Base-by-base conservation (phyloP, 2,329 filamentous ascomycete species). In the Neocucurbitaria cava region DNA sequence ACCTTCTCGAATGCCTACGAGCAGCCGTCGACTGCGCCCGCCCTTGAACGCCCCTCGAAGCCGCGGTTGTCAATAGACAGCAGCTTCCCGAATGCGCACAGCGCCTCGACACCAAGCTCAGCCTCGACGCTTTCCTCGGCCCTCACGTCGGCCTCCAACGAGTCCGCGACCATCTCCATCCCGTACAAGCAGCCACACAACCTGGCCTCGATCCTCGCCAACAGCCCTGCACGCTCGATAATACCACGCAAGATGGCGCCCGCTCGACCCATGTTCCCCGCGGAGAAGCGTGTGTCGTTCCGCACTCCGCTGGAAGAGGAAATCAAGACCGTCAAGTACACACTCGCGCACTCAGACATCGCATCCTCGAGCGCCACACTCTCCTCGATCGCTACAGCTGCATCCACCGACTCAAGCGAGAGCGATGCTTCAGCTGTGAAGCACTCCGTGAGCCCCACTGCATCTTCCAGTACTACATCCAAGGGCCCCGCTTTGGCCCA, bases 1-100 rank as follows among this genome's bases (percentile, higher is more conserved):
- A 88, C 85, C 46, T 86, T 86, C 67, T 81, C 77, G 63, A 88
- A 88, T 73, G 81, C 83, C 46, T 86, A 85, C 62, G 80, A 84
- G 49, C 73, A 77, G 48, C 71, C 76, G 18, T 66, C 72, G 13
- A 54, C 70, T 38, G 52, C 62, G 30, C 53, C 68, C 36, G 48
- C 67, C 41, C 47, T 28, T 49, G 70, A 58, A 59, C 65, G 65
- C 48, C 69, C 69, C 28, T 49, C 59, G n/a, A 64, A 69, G 47
- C 69, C 71, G 35, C 68, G 62, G 33, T 63, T 76, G 36, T 70
- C 68, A 33, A 74, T 76, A 36, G 65, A 70, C 66, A 75, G 61
- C 64, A 69, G 63, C 58, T 54, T 63, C 39, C 40, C 59, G 35
- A 47, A 53, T 30, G 40, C 65, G 6, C 61, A 48, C 59, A 65